Conservation (phyloP, 176 grass and related monocot species). For the Carex parvula region DNA sequence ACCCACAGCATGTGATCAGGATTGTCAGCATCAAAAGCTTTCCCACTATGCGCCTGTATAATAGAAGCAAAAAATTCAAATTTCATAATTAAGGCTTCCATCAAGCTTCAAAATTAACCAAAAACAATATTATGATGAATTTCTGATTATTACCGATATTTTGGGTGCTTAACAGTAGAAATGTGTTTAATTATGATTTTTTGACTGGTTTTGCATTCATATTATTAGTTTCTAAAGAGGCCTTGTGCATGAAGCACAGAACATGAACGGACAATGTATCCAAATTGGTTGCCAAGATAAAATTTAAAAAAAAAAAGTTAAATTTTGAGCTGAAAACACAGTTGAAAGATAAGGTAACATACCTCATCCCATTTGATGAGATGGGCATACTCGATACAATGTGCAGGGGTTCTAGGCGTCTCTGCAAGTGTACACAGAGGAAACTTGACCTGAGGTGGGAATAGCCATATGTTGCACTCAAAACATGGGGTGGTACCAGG, state of each 20-base stretch:
- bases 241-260: not conserved
- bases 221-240: not conserved
- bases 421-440: conserved; percentile 94
- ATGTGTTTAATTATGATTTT: not conserved
- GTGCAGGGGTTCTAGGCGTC: conserved; percentile 92
- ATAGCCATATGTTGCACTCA: conserved; percentile 99
- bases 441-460: conserved; percentile 96
- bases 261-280: not conserved
- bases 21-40: conserved; percentile 94
- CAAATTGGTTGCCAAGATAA: not conserved
- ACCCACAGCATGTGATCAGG: conserved; percentile 98
- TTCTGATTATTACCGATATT: not conserved
- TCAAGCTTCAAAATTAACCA: not conserved
- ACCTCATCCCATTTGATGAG: conserved; percentile 99
- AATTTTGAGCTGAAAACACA: not conserved
- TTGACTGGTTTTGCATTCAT: not conserved
- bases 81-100: not conserved
- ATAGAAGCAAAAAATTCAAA: not conserved
- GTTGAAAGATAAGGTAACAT: conserved; percentile 16
- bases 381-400: conserved; percentile 99
- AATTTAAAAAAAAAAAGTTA: not conserved
- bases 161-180: not conserved
- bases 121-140: not conserved
- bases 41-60: conserved; percentile 70
- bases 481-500: conserved; percentile 94